Percentiles rank a stretch among this genome's conserved stretches.
Evolutionary conservation across 257 asterid species (phyloP).

Genomic region (Nicotiana tabacum): DNA sequence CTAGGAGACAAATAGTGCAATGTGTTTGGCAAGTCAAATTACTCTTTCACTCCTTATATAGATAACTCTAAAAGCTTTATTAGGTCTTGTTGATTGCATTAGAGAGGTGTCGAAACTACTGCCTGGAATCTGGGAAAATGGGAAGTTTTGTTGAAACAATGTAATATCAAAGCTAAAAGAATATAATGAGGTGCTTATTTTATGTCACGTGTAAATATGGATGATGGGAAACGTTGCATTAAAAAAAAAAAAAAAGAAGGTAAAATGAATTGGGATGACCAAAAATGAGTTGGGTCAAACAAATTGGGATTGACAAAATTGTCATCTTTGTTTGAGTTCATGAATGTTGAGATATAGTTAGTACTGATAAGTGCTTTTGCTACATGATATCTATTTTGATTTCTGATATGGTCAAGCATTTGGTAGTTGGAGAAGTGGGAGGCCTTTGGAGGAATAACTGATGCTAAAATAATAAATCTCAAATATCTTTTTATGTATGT

Average conservation of each 20-base stretch:
- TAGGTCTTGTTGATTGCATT: neutral
- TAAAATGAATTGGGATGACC: neutral
- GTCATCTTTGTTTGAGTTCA: constrained; percentile 4
- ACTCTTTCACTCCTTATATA: neutral
- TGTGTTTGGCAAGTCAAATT: neutral
- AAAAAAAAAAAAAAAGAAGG: neutral
- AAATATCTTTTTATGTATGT: neutral
- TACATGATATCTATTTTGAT: neutral
- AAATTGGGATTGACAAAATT: neutral
- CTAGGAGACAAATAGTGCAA: neutral
- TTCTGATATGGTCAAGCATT: neutral
- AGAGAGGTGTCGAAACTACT: neutral
- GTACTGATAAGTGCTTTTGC: neutral
- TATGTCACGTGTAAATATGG: neutral
- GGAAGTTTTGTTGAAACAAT: neutral
- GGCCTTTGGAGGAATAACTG: neutral
- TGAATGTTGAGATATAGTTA: neutral
- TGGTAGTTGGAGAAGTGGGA: neutral
- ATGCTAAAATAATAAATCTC: neutral
- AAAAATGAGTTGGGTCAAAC: neutral
- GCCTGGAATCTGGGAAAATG: neutral
- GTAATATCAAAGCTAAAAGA: neutral
- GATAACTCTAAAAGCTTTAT: neutral
- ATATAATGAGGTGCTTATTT: neutral
- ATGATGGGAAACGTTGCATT: neutral